Evolutionary conservation across 176 grass and related monocot species (phyloP), one percentile per base, ranked within the genome.

Genomic region (Triticum timopheevii): DNA sequence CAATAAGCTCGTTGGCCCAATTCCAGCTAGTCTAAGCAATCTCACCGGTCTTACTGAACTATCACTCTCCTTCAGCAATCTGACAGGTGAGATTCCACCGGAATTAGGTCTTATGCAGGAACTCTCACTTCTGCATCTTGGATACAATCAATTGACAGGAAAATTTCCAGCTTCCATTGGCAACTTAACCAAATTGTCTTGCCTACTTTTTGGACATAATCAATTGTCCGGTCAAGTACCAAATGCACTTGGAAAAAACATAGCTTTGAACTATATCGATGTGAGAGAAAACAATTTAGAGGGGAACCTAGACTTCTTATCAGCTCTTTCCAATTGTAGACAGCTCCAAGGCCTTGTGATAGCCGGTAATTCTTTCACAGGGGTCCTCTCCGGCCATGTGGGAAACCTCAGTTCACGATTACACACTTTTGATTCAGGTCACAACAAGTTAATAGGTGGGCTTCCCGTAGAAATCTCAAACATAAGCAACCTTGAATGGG

Each of bases 341-440:
- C 47, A 58, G n/a, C 74, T 77, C 15, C 13, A n/a, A 11, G 0
- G 0, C 71, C 72, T 49, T 13, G 2, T 0, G 6, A 42, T 42
- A 10, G 7, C 8, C 2, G 0, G 0, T 0, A 6, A 27, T 72
- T 42, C 19, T 39, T 72, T 40, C 36, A 23, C 71, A 2, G 40
- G 71, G 0, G 4, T n/a, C 71, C n/a, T 74, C 23, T 23, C n/a
- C 13, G 6, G 1, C n/a, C 0, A 13, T 27, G 6, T 74, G 0
- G 72, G 13, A 75, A 75, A 75, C 72, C 42, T 28, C 22, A 42
- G 35, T n/a, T 3, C 0, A 38, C 22, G 24, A 3, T 23, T 72
- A 7, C 0, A 0, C 10, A 42, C n/a, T 3, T 2, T 42, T 42
- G 2, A 3, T 6, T 42, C 10, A n/a, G n/a, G n/a, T n/a, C 10